Base-by-base conservation (phyloP, 176 grass and related monocot species). In the Phyllostachys edulis region DNA sequence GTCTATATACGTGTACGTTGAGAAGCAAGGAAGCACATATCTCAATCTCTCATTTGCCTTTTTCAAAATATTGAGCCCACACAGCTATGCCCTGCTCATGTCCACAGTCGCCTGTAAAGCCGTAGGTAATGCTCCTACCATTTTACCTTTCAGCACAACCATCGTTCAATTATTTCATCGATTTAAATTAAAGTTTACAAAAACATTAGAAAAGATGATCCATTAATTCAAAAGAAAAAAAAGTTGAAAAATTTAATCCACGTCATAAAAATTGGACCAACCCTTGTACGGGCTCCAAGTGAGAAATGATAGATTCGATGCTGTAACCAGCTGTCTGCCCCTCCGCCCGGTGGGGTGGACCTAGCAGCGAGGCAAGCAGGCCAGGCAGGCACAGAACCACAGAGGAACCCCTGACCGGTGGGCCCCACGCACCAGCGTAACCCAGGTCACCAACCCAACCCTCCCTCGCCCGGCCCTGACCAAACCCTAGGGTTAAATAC, bases 401-500 rank as follows among this genome's bases (percentile, higher is more conserved):
- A 34, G 32, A 34, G 38, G 23, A 36, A 1, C 0, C 32, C 55
- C 69, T 80, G 69, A 46, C 15, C 1, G 1, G 0, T 60, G 63
- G 78, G 51, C 27, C 71, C 71, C 1, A 1, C 1, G 1, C 0
- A 13, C 23, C 69, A 75, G 70, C 27, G 32, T 34, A 18, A 18
- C 50, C 4, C 14, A 52, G 16, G 50, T 52, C 50, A 47, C 45
- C 9, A 38, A 59, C 51, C 54, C 36, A 42, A 27, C 21, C 21
- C 51, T 3, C 8, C 41, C 8, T 42, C 4, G 17, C 18, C 15
- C 6, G 34, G 8, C 26, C 78, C 62, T 69, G 73, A 77, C 80
- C 89, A 88, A 97, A 97, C 94, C 94, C 94, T 97, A 97, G 94
- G 44, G 84, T 94, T 92, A 97, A 92, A 94, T 86, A 88, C 62